Percentiles rank a stretch among this genome's conserved stretches.
phyloP scores from a whole-genome alignment of 129 eudicot genomes.

The Oenanthe sinensis region DNA sequence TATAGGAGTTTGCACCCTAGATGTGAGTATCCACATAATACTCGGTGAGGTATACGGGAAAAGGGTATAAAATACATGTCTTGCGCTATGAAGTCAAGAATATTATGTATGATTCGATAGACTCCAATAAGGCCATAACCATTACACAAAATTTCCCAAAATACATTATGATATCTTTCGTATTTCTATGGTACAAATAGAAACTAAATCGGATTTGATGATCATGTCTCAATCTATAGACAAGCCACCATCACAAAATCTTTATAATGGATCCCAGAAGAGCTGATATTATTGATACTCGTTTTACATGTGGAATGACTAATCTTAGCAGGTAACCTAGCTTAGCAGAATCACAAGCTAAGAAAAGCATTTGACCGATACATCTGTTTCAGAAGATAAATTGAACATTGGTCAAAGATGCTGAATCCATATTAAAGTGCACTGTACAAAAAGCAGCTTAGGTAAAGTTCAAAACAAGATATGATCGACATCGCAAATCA shows the following conservation, averaged over 20 bases:
- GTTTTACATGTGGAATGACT: background rate
- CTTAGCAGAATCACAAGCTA: background rate
- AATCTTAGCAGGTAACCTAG: background rate
- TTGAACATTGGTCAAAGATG: background rate
- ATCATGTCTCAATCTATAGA: background rate
- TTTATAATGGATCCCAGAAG: background rate
- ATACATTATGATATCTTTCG: background rate
- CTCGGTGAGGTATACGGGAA: background rate
- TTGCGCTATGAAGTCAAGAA: background rate
- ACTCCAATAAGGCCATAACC: background rate
- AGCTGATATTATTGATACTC: background rate
- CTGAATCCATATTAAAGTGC: background rate
- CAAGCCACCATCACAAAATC: background rate
- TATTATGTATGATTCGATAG: background rate
- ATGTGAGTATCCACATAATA: background rate
- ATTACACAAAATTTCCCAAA: background rate
- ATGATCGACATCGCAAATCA: background rate
- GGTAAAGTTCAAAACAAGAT: background rate
- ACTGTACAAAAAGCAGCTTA: background rate
- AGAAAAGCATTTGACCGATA: background rate
- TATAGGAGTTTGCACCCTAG: background rate
- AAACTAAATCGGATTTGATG: background rate
- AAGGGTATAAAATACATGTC: background rate
- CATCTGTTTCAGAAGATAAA: background rate
- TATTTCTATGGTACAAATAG: background rate